Percentiles rank a stretch among this genome's conserved stretches.
Evolutionary conservation across 179 eudicot species (phyloP).

Genomic region (Dionaea muscipula): DNA sequence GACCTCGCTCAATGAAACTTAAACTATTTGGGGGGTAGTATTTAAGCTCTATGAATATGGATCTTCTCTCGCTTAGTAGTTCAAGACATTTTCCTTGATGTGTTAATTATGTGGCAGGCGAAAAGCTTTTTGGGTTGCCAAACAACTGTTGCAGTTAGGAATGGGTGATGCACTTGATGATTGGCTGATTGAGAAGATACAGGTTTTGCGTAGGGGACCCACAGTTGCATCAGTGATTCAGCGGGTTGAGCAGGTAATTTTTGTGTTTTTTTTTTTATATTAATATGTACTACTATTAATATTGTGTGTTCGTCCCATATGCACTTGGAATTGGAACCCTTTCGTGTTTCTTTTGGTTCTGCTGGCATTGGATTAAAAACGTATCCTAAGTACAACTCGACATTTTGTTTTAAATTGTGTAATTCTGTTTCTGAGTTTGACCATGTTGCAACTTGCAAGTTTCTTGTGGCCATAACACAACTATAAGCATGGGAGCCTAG

Average conservation of each 20-base stretch:
- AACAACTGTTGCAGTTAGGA: conserved; percentile 87
- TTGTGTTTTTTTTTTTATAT: background rate
- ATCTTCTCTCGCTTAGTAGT: background rate
- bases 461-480: too few relatives aligned
- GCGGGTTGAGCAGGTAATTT: conserved; percentile 70
- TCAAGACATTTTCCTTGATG: background rate
- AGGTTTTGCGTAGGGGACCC: conserved; percentile 65
- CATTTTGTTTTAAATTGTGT: too few relatives aligned
- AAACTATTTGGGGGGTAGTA: background rate
- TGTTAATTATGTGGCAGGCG: conserved; percentile 32
- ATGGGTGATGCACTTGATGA: conserved; percentile 99
- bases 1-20: background rate
- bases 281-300: background rate
- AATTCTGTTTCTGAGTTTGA: too few relatives aligned
- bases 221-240: conserved; percentile 75
- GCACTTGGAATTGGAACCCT: too few relatives aligned
- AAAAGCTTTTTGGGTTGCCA: conserved; percentile 94
- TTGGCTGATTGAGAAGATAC: conserved; percentile 96
- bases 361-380: too few relatives aligned
- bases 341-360: too few relatives aligned
- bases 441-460: too few relatives aligned
- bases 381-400: too few relatives aligned
- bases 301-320: too few relatives aligned
- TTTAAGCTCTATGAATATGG: background rate
- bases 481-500: too few relatives aligned